Evolutionary conservation across 768 basidiomycete genomes (phyloP).

Genomic region (Auriscalpium vulgare): DNA sequence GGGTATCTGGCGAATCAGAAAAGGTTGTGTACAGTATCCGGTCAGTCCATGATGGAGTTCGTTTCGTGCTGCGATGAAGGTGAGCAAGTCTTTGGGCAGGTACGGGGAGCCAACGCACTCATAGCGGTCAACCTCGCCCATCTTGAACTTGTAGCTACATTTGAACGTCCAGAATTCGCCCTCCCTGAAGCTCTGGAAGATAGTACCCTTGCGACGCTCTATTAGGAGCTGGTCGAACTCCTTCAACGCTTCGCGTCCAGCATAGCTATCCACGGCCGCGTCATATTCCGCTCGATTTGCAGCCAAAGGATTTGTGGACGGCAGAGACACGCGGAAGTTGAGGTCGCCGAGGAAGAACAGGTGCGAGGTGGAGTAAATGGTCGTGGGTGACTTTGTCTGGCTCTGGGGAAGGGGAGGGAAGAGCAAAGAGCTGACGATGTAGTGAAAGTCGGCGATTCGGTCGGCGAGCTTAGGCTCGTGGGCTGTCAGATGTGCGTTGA

Average conservation of each 20-base stretch:
- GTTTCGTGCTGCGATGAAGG: slow-evolving; percentile 40
- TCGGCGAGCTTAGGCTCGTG: slow-evolving; percentile 55
- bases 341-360: slow-evolving; percentile 92
- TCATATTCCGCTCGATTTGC: slow-evolving; percentile 29
- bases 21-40: slow-evolving; percentile 79
- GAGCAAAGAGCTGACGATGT: slow-evolving; percentile 74
- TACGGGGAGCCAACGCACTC: slow-evolving; percentile 35
- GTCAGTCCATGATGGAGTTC: slow-evolving; percentile 90
- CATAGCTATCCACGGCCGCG: slow-evolving; percentile 30
- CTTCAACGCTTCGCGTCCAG: slow-evolving; percentile 48
- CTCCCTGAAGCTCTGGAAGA: slow-evolving; percentile 70
- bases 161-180: slow-evolving; percentile 88
- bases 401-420: slow-evolving; percentile 50
- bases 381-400: slow-evolving; percentile 35
- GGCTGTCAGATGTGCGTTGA: slow-evolving; percentile 87
- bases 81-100: slow-evolving; percentile 1
- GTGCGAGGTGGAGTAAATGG: slow-evolving; percentile 80
- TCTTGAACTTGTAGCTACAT: slow-evolving; percentile 78
- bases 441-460: slow-evolving; percentile 71
- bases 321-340: slow-evolving; percentile 78
- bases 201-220: slow-evolving; percentile 55
- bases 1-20: slow-evolving; percentile 49
- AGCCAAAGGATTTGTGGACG: slow-evolving; percentile 42
- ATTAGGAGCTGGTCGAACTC: slow-evolving; percentile 66
- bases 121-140: slow-evolving; percentile 80